Evolutionary conservation across 768 basidiomycete species (phyloP).

Genomic region (Pulveroboletus frians): DNA sequence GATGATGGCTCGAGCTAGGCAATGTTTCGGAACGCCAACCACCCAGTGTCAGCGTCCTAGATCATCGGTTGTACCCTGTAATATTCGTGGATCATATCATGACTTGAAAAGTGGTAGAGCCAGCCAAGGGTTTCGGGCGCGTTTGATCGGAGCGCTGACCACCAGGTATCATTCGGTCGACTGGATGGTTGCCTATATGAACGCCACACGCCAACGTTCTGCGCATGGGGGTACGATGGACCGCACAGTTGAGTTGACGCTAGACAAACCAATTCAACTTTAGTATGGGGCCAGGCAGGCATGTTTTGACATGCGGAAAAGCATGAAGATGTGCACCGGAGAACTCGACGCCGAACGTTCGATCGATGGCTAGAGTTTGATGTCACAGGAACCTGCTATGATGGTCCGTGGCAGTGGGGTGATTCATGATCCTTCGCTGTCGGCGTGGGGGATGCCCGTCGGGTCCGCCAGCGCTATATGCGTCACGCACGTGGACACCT

Average conservation of each 20-base stretch:
- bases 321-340: too few species aligned
- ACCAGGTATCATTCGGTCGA: not conserved
- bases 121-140: not conserved
- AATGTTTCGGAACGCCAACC: too few species aligned
- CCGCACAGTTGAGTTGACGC: too few species aligned
- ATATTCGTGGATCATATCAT: too few species aligned
- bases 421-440: not conserved
- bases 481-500: not conserved
- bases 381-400: not conserved
- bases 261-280: too few species aligned
- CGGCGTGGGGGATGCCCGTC: not conserved
- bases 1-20: too few species aligned
- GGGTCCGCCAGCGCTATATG: too few species aligned
- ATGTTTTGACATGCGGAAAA: not conserved
- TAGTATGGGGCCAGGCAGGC: not conserved
- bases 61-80: too few species aligned
- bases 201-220: not conserved
- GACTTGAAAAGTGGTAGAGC: too few species aligned
- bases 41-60: too few species aligned
- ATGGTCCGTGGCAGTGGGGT: not conserved
- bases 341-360: too few species aligned
- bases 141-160: not conserved
- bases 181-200: not conserved
- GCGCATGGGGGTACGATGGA: too few species aligned
- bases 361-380: not conserved